Evolutionary conservation across 768 basidiomycete species (phyloP).

Genomic region (Russula vinacea): DNA sequence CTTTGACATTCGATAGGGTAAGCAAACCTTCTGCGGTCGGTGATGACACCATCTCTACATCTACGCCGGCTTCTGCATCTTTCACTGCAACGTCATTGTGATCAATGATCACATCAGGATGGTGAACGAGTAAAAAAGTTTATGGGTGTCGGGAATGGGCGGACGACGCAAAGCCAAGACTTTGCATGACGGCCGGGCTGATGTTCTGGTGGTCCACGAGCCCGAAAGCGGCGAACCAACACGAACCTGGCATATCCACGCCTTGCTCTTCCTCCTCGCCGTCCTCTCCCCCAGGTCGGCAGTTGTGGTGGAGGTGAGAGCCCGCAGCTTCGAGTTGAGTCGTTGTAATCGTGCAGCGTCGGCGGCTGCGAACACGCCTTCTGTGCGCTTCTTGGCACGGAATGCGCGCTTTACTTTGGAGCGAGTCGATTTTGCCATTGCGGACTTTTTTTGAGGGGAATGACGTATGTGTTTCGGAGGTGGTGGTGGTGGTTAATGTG

Average conservation of each 20-base stretch:
- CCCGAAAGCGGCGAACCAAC: conserved; percentile 24
- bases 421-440: conserved; percentile 80
- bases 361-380: conserved; percentile 69
- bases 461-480: background rate
- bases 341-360: conserved; percentile 76
- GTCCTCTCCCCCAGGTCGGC: background rate
- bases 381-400: conserved; percentile 72
- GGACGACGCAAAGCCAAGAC: conserved; percentile 29
- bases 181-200: conserved; percentile 48
- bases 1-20: background rate
- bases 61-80: conserved; percentile 4
- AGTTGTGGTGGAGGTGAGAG: conserved; percentile 41
- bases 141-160: conserved; percentile 10
- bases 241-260: conserved; percentile 31
- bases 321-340: conserved; percentile 61
- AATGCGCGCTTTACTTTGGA: conserved; percentile 79
- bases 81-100: conserved; percentile 7
- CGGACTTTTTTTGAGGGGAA: background rate
- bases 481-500: background rate
- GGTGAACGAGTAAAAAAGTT: background rate
- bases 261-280: conserved; percentile 24
- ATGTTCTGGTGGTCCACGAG: conserved; percentile 51
- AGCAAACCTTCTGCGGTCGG: conserved; percentile 15
- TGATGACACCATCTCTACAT: conserved; percentile 6
- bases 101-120: background rate